These are phyloP conservation scores for Eucalyptus leucophloia DNA, from an alignment of 345 rosid genomes.

Conservation along the genomic window DNA sequence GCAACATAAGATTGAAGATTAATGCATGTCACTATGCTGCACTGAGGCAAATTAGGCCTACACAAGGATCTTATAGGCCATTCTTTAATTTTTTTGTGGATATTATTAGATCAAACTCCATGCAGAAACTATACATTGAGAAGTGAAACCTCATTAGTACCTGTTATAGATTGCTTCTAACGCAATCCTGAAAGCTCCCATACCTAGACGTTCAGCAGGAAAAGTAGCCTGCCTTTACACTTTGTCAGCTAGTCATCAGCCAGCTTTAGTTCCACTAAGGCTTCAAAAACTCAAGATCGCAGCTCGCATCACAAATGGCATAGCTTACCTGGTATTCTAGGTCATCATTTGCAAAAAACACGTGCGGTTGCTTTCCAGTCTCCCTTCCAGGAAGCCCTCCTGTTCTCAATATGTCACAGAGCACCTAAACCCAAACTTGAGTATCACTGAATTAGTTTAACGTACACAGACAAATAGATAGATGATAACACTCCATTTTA, in stretches of 20 bases:
- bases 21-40: neutral
- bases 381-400: constrained; percentile 83
- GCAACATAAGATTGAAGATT: neutral
- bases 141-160: constrained; percentile 10
- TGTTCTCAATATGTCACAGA: constrained; percentile 75
- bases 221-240: constrained; percentile 57
- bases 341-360: constrained; percentile 73
- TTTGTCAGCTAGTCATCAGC: constrained; percentile 12
- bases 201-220: constrained; percentile 86
- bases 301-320: neutral
- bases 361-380: constrained; percentile 23
- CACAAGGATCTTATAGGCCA: neutral
- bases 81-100: neutral
- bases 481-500: neutral
- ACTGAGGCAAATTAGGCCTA: neutral
- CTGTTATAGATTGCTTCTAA: constrained; percentile 73
- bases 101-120: neutral
- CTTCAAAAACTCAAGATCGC: neutral
- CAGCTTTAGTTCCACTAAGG: neutral
- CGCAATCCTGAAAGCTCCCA: constrained; percentile 90
- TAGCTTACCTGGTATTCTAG: constrained; percentile 72
- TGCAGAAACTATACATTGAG: neutral
- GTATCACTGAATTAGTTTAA: neutral
- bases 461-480: neutral
- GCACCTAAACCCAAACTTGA: constrained; percentile 38